These are phyloP conservation scores for Tetrahymena malaccensis DNA, from an alignment of 73 alveolate genomes.

Conservation along the genomic window DNA sequence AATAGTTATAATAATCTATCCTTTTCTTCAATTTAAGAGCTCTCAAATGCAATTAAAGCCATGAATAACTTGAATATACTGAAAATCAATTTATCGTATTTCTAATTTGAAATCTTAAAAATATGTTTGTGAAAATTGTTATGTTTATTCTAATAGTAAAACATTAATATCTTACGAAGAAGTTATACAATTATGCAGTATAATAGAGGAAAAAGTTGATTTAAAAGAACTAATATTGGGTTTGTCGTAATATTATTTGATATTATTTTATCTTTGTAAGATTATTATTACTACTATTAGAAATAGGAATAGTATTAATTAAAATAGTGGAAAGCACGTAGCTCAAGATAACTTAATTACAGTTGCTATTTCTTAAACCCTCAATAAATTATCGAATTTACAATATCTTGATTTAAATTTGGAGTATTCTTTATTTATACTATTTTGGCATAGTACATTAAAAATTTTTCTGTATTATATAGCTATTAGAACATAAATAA, in stretches of 20 bases:
- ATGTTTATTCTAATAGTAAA: neutral
- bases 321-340: neutral
- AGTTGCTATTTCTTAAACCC: neutral
- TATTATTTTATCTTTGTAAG: neutral
- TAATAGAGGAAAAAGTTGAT: neutral
- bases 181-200: neutral
- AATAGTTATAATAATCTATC: neutral
- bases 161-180: neutral
- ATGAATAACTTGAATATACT: neutral
- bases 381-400: neutral
- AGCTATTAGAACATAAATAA: neutral
- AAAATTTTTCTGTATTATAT: too few relatives aligned
- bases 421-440: neutral
- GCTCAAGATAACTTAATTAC: neutral
- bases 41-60: neutral
- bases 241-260: neutral
- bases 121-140: too few relatives aligned
- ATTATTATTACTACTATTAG: neutral
- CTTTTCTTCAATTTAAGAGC: neutral
- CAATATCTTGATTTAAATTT: neutral
- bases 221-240: neutral
- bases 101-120: neutral
- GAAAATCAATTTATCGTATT: neutral
- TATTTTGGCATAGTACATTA: neutral
- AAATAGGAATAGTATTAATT: neutral